These are phyloP conservation scores for Neofusicoccum kwambonambiense DNA, from an alignment of 2,329 filamentous ascomycete species.

Conservation along the genomic window DNA sequence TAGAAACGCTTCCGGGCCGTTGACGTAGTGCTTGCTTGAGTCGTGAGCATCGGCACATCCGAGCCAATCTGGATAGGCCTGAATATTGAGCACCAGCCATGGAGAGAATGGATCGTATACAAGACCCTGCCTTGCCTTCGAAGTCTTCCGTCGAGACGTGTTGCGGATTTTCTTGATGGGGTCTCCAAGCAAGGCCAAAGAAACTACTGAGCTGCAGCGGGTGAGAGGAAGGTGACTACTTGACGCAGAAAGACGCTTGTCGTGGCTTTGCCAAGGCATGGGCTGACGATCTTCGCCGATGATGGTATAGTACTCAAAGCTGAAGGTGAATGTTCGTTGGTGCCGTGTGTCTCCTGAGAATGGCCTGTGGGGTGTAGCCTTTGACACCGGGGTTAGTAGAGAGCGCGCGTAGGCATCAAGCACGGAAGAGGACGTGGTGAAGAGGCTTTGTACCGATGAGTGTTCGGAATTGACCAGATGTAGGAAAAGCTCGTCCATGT, in stretches of 20 bases:
- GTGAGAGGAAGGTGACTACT: constrained; percentile 57
- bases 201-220: constrained; percentile 60
- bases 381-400: constrained; percentile 16
- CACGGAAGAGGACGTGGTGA: constrained; percentile 1
- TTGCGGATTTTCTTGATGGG: constrained; percentile 52
- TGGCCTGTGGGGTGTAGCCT: constrained; percentile 41
- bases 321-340: constrained; percentile 61
- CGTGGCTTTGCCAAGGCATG: constrained; percentile 60
- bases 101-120: constrained; percentile 60
- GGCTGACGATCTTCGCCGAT: constrained; percentile 57
- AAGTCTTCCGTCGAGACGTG: constrained; percentile 43
- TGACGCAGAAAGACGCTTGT: constrained; percentile 40
- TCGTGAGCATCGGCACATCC: constrained; percentile 58
- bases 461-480: constrained; percentile 52
- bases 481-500: constrained; percentile 61
- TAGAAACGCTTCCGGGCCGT: constrained; percentile 62
- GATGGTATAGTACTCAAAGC: constrained; percentile 65
- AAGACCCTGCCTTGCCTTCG: constrained; percentile 50
- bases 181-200: constrained; percentile 55
- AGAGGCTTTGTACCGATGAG: constrained; percentile 27
- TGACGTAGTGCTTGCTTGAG: constrained; percentile 56
- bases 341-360: constrained; percentile 47
- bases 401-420: constrained; percentile 16
- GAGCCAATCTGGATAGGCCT: constrained; percentile 60
- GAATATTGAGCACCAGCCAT: constrained; percentile 60